Conservation (phyloP, 257 asterid genomes). For the Penstemon newberryi region DNA sequence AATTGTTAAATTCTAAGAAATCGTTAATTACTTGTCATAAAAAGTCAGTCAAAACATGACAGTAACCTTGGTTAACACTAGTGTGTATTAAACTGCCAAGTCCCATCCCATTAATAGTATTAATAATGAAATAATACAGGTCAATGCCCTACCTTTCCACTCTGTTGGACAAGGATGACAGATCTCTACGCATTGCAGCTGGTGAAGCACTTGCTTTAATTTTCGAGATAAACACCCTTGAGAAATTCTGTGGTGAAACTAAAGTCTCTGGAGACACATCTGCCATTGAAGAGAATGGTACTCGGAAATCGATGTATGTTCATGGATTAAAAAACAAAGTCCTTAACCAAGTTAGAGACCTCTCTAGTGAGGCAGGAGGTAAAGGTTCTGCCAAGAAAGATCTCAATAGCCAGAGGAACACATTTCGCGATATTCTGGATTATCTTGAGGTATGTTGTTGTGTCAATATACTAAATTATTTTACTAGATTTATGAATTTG, state of each 20-base stretch:
- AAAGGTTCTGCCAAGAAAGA: constrained; percentile 93
- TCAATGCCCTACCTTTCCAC: constrained; percentile 66
- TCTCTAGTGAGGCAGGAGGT: constrained; percentile 89
- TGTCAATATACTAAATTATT: background rate
- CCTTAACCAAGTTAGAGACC: constrained; percentile 65
- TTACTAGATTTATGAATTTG: background rate
- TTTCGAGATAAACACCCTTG: constrained; percentile 79
- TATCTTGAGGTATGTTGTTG: constrained; percentile 70
- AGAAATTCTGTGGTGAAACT: constrained; percentile 63
- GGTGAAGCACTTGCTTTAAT: constrained; percentile 95
- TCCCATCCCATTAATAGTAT: background rate
- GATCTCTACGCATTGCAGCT: constrained; percentile 81
- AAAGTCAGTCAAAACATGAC: too few relatives aligned
- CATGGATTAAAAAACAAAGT: constrained; percentile 78
- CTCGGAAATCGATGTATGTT: constrained; percentile 51
- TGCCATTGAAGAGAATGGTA: constrained; percentile 45
- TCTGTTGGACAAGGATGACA: constrained; percentile 83
- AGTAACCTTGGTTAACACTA: background rate
- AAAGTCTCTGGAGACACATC: constrained; percentile 57
- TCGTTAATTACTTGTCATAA: too few relatives aligned
- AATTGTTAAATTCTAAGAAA: too few relatives aligned
- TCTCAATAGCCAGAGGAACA: constrained; percentile 81
- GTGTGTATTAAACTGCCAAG: background rate
- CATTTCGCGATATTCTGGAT: constrained; percentile 78
- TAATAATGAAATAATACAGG: constrained; percentile 46